Conservation (phyloP, 768 basidiomycete species). For the Trametes maxima region DNA sequence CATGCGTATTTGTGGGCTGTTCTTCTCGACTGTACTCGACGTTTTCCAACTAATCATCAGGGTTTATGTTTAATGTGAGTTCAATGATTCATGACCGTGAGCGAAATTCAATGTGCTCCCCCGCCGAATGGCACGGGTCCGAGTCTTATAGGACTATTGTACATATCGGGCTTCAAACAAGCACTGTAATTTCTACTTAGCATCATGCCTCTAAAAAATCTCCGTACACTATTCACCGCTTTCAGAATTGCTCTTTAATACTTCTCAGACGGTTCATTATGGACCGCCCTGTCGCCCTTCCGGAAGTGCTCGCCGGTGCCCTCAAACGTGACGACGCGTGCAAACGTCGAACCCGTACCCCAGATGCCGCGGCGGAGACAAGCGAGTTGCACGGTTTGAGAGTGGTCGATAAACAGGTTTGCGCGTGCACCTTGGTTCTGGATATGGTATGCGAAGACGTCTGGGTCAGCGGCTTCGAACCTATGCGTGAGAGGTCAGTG, state of each 20-base stretch:
- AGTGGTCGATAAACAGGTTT: constrained; percentile 49
- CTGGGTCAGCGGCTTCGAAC: constrained; percentile 49
- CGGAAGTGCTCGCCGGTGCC: constrained; percentile 22
- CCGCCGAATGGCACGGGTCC: background rate
- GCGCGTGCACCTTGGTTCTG: constrained; percentile 46
- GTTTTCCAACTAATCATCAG: too few species aligned
- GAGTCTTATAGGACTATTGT: background rate
- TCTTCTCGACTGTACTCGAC: too few species aligned
- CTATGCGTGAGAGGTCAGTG: constrained; percentile 10
- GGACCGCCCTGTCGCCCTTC: constrained; percentile 17
- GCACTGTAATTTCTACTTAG: background rate
- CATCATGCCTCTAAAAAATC: background rate
- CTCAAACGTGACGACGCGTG: constrained; percentile 45
- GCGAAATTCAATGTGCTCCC: too few species aligned
- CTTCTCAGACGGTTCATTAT: constrained; percentile 17
- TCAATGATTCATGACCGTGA: too few species aligned
- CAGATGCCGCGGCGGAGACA: constrained; percentile 48
- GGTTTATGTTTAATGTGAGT: too few species aligned
- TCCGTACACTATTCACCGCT: background rate
- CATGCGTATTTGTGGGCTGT: too few species aligned
- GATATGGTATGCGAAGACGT: constrained; percentile 48
- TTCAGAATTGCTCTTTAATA: background rate
- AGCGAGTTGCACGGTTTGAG: constrained; percentile 47
- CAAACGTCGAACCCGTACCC: constrained; percentile 48
- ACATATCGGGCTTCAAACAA: background rate